Evolutionary conservation across 305 asterid genomes (phyloP).

Genomic region (Fraxinus velutina): DNA sequence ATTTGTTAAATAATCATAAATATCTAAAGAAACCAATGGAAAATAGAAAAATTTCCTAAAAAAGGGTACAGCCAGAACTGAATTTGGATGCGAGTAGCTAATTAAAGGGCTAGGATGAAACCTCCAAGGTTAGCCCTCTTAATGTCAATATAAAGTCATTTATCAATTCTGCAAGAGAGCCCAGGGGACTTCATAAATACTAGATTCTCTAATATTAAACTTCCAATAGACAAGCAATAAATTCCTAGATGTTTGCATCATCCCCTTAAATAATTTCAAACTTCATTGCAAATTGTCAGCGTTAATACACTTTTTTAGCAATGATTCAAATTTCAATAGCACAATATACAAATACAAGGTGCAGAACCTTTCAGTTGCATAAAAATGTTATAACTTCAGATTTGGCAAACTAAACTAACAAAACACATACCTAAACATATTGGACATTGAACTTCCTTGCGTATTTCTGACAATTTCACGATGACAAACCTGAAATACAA

Average conservation of each 20-base stretch:
- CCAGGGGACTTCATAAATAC: not conserved
- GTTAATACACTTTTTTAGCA: not conserved
- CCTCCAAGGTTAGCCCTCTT: not conserved
- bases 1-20: not conserved
- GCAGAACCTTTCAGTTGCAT: not conserved
- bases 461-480: slow-evolving; percentile 65
- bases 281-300: not conserved
- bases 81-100: slow-evolving; percentile 7
- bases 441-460: slow-evolving; percentile 90
- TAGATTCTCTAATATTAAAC: not conserved
- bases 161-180: not conserved
- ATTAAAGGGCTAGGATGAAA: not conserved
- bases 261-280: not conserved
- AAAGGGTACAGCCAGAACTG: not conserved
- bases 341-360: slow-evolving; percentile 3
- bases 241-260: not conserved
- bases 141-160: slow-evolving; percentile 3
- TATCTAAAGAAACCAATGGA: not conserved
- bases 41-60: not conserved
- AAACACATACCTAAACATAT: slow-evolving; percentile 53
- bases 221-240: not conserved
- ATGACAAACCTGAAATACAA: slow-evolving; percentile 39
- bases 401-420: not conserved
- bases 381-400: slow-evolving; percentile 5
- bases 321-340: slow-evolving; percentile 16